Evolutionary conservation across 768 basidiomycete genomes (phyloP), one percentile per base, ranked within the genome.

Genomic region (Boletus tomentosulus): DNA sequence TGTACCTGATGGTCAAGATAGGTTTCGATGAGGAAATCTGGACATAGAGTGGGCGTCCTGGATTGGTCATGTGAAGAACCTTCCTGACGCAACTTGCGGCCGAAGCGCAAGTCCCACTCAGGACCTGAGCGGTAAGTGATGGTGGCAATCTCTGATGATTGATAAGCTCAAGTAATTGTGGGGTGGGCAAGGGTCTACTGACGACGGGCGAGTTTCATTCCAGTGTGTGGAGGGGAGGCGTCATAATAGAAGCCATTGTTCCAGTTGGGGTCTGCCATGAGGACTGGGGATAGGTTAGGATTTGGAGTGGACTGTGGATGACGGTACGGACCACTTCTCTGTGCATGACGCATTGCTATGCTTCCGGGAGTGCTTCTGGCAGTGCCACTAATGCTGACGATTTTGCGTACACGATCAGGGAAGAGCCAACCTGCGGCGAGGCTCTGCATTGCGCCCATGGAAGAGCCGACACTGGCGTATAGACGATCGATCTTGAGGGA

Each of bases 261-360:
- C 97, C 97, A 99, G 58, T 98, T 98, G 0, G 96, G 96, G 71
- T 99, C 97, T 2, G 96, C 90, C 97, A 99, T 99, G 50, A 99
- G 82, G 16, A 99, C 97, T 98, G 39, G 24, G 46, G 6, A 28
- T 30, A 50, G 42, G 35, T 60, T 2, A 64, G 16, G 43, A n/a
- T 6, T 3, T 25, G 44, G 33, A 45, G 37, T 3, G 27, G 9
- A 24, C 24, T 4, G 53, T 33, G 24, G 25, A 34, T n/a, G 43
- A 44, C 5, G 49, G 49, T 56, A 46, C 50, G 55, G 59, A 93
- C 96, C 96, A 72, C 94, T 97, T 67, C 97, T 74, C 69, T 99
- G 97, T 1, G 97, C 95, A 71, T 86, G 94, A 37, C 97, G 81
- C 88, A 98, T 92, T 4, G 97, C 97, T 51, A 99, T 85, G 56